Evolutionary conservation across 202 grass and related monocot species (phyloP).

Genomic region (Elaeis oleifera): DNA sequence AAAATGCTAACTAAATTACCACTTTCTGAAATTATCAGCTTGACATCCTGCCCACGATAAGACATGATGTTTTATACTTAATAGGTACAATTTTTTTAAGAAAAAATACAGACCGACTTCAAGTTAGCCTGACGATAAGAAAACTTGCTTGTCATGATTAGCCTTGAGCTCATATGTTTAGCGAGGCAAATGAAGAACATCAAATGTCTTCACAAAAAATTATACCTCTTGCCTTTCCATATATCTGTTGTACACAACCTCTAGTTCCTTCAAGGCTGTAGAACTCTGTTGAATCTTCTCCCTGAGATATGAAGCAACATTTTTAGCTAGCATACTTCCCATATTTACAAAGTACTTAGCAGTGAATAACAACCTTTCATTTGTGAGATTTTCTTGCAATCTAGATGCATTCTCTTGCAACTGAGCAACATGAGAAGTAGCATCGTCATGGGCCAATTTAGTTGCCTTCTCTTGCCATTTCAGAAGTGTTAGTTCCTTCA

Average conservation of each 20-base stretch:
- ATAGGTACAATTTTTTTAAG: too few species aligned
- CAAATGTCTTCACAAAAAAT: not conserved
- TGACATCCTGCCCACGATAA: too few species aligned
- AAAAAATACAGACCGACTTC: too few species aligned
- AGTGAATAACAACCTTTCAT: conserved; percentile 51
- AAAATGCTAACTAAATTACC: too few species aligned
- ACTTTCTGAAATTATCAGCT: too few species aligned
- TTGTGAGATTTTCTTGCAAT: conserved; percentile 44
- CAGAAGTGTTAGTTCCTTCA: conserved; percentile 86
- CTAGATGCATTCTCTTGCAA: conserved; percentile 54
- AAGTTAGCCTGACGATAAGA: too few species aligned
- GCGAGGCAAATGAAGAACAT: too few species aligned
- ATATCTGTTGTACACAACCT: conserved; percentile 59
- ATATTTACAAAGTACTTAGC: not conserved
- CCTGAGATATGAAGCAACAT: conserved; percentile 35
- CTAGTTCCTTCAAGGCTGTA: conserved; percentile 56
- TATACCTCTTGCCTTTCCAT: conserved; percentile 81
- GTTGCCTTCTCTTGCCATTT: conserved; percentile 96
- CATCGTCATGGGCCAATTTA: conserved; percentile 67
- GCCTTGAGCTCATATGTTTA: too few species aligned
- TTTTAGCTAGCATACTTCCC: conserved; percentile 14
- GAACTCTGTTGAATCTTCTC: conserved; percentile 62
- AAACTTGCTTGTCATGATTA: too few species aligned
- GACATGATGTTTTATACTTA: too few species aligned
- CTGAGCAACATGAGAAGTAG: conserved; percentile 47